Evolutionary conservation across 768 basidiomycete genomes (phyloP).

Genomic region (Lenzites betulinus): DNA sequence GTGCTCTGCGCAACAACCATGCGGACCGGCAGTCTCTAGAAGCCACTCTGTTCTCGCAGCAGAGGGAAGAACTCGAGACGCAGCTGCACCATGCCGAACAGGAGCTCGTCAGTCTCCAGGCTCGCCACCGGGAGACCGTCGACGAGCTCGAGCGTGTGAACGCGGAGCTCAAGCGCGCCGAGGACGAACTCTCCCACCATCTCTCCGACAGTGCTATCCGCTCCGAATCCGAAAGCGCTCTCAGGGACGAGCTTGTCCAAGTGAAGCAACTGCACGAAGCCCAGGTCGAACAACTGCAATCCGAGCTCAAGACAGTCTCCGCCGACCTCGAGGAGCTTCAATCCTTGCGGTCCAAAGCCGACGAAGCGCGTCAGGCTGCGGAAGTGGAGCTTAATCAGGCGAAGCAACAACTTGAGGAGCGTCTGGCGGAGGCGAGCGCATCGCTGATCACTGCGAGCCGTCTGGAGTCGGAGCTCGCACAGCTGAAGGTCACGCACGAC

Average conservation of each 20-base stretch:
- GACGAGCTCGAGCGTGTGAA: slow-evolving; percentile 12
- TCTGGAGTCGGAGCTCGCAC: slow-evolving; percentile 14
- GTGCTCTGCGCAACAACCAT: slow-evolving; percentile 2
- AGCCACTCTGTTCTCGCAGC: slow-evolving; percentile 11
- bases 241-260: slow-evolving; percentile 13
- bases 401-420: slow-evolving; percentile 25
- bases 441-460: slow-evolving; percentile 25
- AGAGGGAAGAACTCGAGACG: slow-evolving; percentile 20
- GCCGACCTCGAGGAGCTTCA: slow-evolving; percentile 24
- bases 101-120: slow-evolving; percentile 20
- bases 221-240: slow-evolving; percentile 12
- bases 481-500: slow-evolving; percentile 2
- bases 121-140: slow-evolving; percentile 7
- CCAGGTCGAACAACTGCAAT: slow-evolving; percentile 19
- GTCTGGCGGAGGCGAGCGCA: slow-evolving; percentile 27
- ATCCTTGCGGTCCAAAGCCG: slow-evolving; percentile 13
- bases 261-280: slow-evolving; percentile 11
- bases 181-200: slow-evolving; percentile 23
- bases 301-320: slow-evolving; percentile 16
- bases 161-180: slow-evolving; percentile 21
- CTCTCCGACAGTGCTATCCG: slow-evolving; percentile 14
- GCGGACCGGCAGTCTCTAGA: slow-evolving; percentile 11
- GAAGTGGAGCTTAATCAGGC: slow-evolving; percentile 25
- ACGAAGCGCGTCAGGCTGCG: slow-evolving; percentile 16
- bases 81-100: slow-evolving; percentile 19